These are phyloP conservation scores for Ascochyta viciae-villosae DNA, from an alignment of 2,329 filamentous ascomycete species.

Conservation along the genomic window DNA sequence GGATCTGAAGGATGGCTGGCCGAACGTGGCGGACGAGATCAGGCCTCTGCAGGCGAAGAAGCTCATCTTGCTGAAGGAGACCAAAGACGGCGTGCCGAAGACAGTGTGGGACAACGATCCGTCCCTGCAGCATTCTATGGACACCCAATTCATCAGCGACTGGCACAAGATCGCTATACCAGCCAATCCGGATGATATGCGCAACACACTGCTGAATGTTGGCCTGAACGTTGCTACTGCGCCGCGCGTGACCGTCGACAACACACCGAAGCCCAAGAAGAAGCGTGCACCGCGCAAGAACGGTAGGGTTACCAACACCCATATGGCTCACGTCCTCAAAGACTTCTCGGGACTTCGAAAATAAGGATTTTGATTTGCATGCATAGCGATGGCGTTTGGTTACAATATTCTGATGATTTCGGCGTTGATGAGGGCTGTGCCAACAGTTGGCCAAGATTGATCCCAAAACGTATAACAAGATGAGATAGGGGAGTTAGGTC, in stretches of 20 bases:
- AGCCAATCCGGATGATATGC: conserved; percentile 72
- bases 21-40: conserved; percentile 80
- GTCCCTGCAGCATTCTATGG: conserved; percentile 75
- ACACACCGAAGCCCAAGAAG: conserved; percentile 70
- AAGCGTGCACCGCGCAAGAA: conserved; percentile 76
- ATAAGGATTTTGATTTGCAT: conserved; percentile 24
- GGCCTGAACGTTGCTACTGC: conserved; percentile 86
- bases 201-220: conserved; percentile 75
- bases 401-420: neutral
- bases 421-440: neutral
- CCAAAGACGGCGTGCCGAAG: conserved; percentile 86
- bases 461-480: conserved; percentile 4
- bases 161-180: conserved; percentile 86
- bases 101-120: conserved; percentile 87
- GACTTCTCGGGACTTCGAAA: conserved; percentile 66
- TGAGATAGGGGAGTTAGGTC: neutral
- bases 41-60: conserved; percentile 78
- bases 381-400: conserved; percentile 46
- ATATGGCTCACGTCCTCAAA: conserved; percentile 83
- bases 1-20: conserved; percentile 96
- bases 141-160: conserved; percentile 81
- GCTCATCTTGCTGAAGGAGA: conserved; percentile 82
- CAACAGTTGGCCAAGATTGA: conserved; percentile 5
- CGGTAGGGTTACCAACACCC: conserved; percentile 84
- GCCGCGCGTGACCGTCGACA: conserved; percentile 69